Conservation (phyloP, 805 yeast genomes). For the Metschnikowia rubicola region DNA sequence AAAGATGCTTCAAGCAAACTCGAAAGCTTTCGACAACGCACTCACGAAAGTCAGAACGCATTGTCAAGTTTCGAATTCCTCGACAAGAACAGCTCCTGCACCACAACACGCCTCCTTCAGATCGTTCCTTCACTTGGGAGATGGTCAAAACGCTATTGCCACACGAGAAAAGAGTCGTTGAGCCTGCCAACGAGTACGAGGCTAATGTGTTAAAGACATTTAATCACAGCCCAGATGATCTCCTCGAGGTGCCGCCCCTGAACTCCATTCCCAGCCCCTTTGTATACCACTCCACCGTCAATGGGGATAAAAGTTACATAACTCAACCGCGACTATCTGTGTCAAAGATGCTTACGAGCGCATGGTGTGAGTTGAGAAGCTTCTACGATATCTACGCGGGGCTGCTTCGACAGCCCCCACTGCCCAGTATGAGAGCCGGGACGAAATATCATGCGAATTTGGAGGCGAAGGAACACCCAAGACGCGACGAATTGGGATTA, state of each 20-base stretch:
- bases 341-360: slow-evolving; percentile 52
- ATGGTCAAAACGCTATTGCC: slow-evolving; percentile 12
- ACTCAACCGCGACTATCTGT: slow-evolving; percentile 46
- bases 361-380: slow-evolving; percentile 67
- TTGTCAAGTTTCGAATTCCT: slow-evolving; percentile 6
- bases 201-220: slow-evolving; percentile 11
- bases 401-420: slow-evolving; percentile 20
- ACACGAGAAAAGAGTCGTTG: background rate
- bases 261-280: slow-evolving; percentile 13
- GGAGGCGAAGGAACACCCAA: slow-evolving; percentile 36
- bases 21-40: background rate
- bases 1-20: background rate
- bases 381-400: slow-evolving; percentile 52
- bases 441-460: slow-evolving; percentile 18
- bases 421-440: slow-evolving; percentile 46
- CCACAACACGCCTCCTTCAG: slow-evolving; percentile 1
- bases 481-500: slow-evolving; percentile 40
- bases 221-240: slow-evolving; percentile 5
- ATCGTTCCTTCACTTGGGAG: slow-evolving; percentile 15
- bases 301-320: slow-evolving; percentile 12
- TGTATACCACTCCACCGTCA: slow-evolving; percentile 8
- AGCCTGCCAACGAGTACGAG: slow-evolving; percentile 13
- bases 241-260: slow-evolving; percentile 9
- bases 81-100: background rate
- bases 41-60: background rate